Percentiles rank a stretch among this genome's conserved stretches.
phyloP scores from a whole-genome alignment of 202 grass and related monocot species.

The Bolboschoenoplectus hybrid region DNA sequence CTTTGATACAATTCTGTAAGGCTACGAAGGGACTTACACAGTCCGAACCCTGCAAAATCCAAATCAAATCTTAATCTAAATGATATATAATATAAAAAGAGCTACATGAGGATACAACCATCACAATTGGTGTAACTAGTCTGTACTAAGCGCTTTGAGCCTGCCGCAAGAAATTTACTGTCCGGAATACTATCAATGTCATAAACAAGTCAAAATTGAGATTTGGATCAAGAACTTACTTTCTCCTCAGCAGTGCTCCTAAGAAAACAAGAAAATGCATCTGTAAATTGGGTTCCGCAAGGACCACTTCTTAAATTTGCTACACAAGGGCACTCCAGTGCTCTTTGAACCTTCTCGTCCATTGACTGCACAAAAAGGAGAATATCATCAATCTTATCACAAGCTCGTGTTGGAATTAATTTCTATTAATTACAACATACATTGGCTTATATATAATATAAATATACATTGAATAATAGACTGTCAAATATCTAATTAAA shows the following conservation, averaged over 20 bases:
- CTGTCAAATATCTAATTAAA: too few species aligned
- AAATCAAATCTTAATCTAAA: conserved; percentile 20
- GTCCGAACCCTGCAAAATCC: conserved; percentile 74
- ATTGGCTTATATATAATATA: too few species aligned
- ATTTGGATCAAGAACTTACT: conserved; percentile 49
- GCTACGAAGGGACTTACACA: conserved; percentile 83
- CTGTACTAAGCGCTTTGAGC: neutral
- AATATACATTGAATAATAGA: too few species aligned
- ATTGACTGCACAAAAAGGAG: conserved; percentile 63
- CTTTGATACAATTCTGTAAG: conserved; percentile 89
- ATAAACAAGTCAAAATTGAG: conserved; percentile 25
- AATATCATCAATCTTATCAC: conserved; percentile 20
- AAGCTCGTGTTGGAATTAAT: neutral
- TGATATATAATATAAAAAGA: conserved; percentile 23
- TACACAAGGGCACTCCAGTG: conserved; percentile 83
- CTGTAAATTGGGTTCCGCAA: conserved; percentile 72
- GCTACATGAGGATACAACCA: neutral
- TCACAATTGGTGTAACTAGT: neutral
- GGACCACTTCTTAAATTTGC: conserved; percentile 83
- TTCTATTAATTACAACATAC: too few species aligned
- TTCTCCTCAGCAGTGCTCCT: conserved; percentile 86
- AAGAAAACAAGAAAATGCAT: conserved; percentile 87
- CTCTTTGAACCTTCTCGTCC: conserved; percentile 79
- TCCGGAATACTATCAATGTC: neutral
- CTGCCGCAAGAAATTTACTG: neutral